Conservation (phyloP, 306 rosid species). For the Pterocarpus macrocarpus region DNA sequence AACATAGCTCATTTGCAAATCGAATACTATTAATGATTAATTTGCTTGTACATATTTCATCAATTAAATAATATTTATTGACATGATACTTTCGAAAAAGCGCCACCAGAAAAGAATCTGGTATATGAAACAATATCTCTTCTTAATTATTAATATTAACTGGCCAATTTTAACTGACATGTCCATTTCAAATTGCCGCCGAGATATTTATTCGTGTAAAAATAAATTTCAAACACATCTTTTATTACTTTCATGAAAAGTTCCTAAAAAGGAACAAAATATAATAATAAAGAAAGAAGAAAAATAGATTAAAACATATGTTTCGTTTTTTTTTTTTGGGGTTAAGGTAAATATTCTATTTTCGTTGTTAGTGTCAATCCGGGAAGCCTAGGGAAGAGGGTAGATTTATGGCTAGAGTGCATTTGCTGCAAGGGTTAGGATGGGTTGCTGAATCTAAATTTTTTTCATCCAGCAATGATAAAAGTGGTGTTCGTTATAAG, state of each 20-base stretch:
- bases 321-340: not conserved
- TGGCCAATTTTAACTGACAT: conserved; percentile 12
- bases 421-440: conserved; percentile 17
- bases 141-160: not conserved
- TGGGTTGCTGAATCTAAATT: conserved; percentile 42
- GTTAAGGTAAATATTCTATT: not conserved
- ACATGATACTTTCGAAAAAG: not conserved
- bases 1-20: not conserved
- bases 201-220: not conserved
- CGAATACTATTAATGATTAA: conserved; percentile 31
- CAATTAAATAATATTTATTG: not conserved
- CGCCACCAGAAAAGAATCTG: not conserved
- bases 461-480: conserved; percentile 47
- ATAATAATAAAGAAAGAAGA: not conserved
- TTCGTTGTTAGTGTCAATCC: conserved; percentile 13
- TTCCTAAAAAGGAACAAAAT: conserved; percentile 38
- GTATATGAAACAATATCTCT: conserved; percentile 20
- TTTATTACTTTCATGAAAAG: conserved; percentile 23
- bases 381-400: not conserved
- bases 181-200: conserved; percentile 2
- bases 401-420: conserved; percentile 36
- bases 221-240: not conserved
- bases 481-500: conserved; percentile 3
- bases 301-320: not conserved
- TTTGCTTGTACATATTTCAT: not conserved